These are phyloP conservation scores for Wakefieldia striispora DNA, from an alignment of 768 basidiomycete genomes.

Conservation along the genomic window DNA sequence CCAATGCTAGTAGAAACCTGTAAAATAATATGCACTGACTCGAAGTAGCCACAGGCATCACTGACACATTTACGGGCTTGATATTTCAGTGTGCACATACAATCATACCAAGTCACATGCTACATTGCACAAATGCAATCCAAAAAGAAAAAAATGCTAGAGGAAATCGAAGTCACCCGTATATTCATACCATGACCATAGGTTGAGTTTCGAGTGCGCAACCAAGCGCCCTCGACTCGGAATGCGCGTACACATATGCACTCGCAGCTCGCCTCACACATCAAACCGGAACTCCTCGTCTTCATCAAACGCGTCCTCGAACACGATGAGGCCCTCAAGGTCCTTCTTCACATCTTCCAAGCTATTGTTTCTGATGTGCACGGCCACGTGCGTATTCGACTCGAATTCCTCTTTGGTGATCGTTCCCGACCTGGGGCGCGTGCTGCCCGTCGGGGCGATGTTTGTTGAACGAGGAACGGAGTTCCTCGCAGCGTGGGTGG, in stretches of 20 bases:
- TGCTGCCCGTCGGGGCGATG: neutral
- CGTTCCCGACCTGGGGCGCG: conserved; percentile 24
- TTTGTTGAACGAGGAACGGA: neutral
- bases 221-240: neutral
- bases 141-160: conserved; percentile 3
- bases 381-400: conserved; percentile 18
- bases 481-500: neutral
- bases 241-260: too few relatives aligned
- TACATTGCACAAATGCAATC: conserved; percentile 14
- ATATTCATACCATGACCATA: conserved; percentile 15
- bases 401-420: conserved; percentile 24
- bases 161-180: conserved; percentile 1
- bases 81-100: neutral
- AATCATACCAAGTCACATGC: conserved; percentile 10
- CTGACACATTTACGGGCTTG: neutral
- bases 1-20: too few relatives aligned
- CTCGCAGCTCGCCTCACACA: conserved; percentile 12
- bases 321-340: conserved; percentile 30
- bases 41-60: too few relatives aligned
- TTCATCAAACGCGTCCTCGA: conserved; percentile 26
- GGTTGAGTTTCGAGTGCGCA: conserved; percentile 3
- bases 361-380: conserved; percentile 19
- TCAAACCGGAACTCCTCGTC: conserved; percentile 31
- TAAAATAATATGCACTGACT: too few relatives aligned
- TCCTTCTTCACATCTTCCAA: conserved; percentile 32